Conservation (phyloP, 441 rosid genomes). For the Gossypium gossypioides region DNA sequence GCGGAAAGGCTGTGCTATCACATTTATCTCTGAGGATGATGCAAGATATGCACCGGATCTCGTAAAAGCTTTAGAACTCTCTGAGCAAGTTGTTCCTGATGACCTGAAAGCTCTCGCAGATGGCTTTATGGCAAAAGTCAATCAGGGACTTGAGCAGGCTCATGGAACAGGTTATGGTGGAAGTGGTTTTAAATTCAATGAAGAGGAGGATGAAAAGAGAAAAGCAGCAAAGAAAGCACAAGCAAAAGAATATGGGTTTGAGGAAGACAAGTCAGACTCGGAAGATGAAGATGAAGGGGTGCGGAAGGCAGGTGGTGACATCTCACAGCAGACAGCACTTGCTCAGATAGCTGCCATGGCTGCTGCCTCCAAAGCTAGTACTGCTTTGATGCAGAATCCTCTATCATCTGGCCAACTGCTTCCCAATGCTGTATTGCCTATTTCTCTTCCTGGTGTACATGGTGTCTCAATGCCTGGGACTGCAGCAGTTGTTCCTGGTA, state of each 20-base stretch:
- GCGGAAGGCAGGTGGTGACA: slow-evolving; percentile 78
- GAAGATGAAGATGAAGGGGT: slow-evolving; percentile 89
- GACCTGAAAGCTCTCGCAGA: slow-evolving; percentile 79
- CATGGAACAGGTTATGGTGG: slow-evolving; percentile 97
- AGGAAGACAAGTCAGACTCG: slow-evolving; percentile 87
- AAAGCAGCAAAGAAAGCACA: slow-evolving; percentile 92
- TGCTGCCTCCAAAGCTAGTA: slow-evolving; percentile 38
- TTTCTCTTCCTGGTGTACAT: slow-evolving; percentile 30
- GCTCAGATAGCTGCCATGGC: slow-evolving; percentile 61
- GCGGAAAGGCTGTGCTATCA: slow-evolving; percentile 79
- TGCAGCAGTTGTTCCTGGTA: slow-evolving; percentile 27
- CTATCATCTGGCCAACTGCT: slow-evolving; percentile 25
- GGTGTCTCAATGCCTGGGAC: slow-evolving; percentile 26
- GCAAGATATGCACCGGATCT: slow-evolving; percentile 91
- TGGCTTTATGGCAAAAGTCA: slow-evolving; percentile 79
- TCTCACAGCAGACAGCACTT: slow-evolving; percentile 68
- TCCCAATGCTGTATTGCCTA: slow-evolving; percentile 30
- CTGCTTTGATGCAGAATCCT: slow-evolving; percentile 23
- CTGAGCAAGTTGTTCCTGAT: slow-evolving; percentile 86
- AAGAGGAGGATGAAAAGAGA: slow-evolving; percentile 92
- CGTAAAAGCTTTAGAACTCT: slow-evolving; percentile 77
- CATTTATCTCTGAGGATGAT: slow-evolving; percentile 81
- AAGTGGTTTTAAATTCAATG: slow-evolving; percentile 88
- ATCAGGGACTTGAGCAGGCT: slow-evolving; percentile 85
- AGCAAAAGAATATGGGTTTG: slow-evolving; percentile 91